Conservation (phyloP, 2,329 filamentous ascomycete genomes). For the Colletotrichum scovillei region DNA sequence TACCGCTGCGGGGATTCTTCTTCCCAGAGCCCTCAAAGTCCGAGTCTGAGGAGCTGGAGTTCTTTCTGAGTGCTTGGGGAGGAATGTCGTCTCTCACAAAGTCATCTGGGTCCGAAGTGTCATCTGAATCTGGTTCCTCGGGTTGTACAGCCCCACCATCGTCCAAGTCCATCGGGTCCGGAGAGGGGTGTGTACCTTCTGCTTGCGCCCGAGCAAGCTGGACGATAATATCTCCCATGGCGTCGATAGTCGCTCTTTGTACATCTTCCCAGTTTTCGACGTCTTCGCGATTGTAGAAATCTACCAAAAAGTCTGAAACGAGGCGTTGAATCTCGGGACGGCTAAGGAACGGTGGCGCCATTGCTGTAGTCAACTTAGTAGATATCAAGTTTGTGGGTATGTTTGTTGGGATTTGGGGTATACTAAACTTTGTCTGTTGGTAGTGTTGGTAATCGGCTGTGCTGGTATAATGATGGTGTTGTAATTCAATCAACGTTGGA, state of each 20-base stretch:
- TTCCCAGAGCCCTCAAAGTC: too few relatives aligned
- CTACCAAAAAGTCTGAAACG: not conserved
- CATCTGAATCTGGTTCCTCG: too few relatives aligned
- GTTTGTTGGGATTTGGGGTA: not conserved
- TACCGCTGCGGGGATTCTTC: not conserved
- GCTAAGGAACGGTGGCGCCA: not conserved
- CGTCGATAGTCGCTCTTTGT: not conserved
- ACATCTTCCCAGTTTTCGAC: not conserved
- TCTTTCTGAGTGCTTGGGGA: too few relatives aligned
- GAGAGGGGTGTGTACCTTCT: not conserved
- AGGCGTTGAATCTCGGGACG: not conserved
- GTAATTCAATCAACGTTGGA: not conserved
- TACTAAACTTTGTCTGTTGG: not conserved
- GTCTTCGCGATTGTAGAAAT: not conserved
- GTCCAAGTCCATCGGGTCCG: too few relatives aligned
- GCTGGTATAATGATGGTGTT: not conserved
- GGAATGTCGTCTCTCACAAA: too few relatives aligned
- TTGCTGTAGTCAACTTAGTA: not conserved
- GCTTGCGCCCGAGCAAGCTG: not conserved
- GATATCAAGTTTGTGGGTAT: not conserved
- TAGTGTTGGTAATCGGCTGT: not conserved
- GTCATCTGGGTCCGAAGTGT: too few relatives aligned
- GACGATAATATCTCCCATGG: not conserved
- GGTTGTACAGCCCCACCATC: too few relatives aligned
- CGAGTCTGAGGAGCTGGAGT: too few relatives aligned